Base-by-base conservation (phyloP, 208 protist genomes). In the Naegleria gruberi region DNA sequence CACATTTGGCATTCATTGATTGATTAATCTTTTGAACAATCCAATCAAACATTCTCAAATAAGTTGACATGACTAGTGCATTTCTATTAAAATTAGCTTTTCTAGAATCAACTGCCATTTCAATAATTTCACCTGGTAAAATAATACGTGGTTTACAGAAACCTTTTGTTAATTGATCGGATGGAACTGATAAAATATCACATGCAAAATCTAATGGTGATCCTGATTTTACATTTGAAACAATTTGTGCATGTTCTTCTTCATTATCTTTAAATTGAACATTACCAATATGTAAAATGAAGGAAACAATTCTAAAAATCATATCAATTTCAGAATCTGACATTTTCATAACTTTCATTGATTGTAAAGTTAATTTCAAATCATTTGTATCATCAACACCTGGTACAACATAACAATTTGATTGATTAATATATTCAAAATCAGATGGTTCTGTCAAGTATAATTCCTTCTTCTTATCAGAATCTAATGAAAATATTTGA, bases 281-380 rank as follows among this genome's bases (percentile, higher is more conserved):
- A 82, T 94, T 93, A 65, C 91, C 91, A n/a, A 94, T 55, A 65
- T 94, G 92, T 4, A 96, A 73, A 82, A 95, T 95, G 45, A 90
- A 92, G 42, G 93, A 91, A 37, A 96, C 77, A 26, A 90, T 89
- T 1, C 89, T 85, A 74, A 90, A 96, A 2, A 96, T 89, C 17
- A 84, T 90, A 4, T 92, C 41, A 30, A 92, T 73, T 40, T 96
- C 92, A 3, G 93, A 82, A 1, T 94, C 91, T 23, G 40, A 74
- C 41, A 96, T 93, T 26, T 95, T 94, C 34, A 96, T 91, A 7
- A 92, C 43, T 17, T 8, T 85, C 92, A 96, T 94, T 17, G 95
- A 91, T 4, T 92, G n/a, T 7, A 92, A 44, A 37, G 91, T 90
- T 40, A 85, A 44, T 37, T 91, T 89, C 40, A 83, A 93, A 45